Percentiles rank a stretch among this genome's conserved stretches.
These are phyloP conservation scores for Beta lomatogona DNA, from an alignment of 179 eudicot genomes.

Conservation along the genomic window DNA sequence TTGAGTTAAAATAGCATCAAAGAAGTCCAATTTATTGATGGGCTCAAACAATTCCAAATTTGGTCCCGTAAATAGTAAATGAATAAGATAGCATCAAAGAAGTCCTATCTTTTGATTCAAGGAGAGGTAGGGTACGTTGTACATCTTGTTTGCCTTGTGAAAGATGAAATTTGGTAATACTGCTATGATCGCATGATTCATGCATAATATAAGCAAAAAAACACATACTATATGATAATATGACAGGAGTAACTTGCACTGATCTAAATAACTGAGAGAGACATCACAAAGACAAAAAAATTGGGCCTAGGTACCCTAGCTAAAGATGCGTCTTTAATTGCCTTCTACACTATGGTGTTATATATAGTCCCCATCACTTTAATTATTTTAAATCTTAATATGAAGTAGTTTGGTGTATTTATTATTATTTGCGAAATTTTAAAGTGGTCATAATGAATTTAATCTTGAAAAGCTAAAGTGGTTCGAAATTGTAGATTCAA, in stretches of 20 bases:
- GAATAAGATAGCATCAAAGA: slow-evolving; percentile 6
- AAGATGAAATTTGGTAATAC: not conserved
- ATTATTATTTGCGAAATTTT: not conserved
- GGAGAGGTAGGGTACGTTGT: slow-evolving; percentile 14
- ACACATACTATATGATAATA: not conserved
- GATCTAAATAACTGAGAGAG: slow-evolving; percentile 19
- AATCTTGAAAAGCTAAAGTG: no score
- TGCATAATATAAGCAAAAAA: not conserved
- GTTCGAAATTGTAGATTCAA: no score
- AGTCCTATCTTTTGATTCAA: slow-evolving; percentile 3
- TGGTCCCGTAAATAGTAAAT: slow-evolving; percentile 22
- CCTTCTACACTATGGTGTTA: slow-evolving; percentile 4
- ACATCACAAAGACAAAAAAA: slow-evolving; percentile 29
- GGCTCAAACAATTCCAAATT: slow-evolving; percentile 5
- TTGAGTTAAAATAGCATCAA: not conserved
- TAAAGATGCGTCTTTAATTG: not conserved
- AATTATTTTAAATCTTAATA: not conserved
- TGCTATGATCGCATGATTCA: slow-evolving; percentile 12
- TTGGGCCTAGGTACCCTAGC: slow-evolving; percentile 19
- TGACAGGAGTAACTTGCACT: slow-evolving; percentile 24
- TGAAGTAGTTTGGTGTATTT: not conserved
- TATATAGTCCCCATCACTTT: slow-evolving; percentile 21
- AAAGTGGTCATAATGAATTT: no score
- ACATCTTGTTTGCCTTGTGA: slow-evolving; percentile 12
- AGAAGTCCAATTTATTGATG: slow-evolving; percentile 1